Evolutionary conservation across 2,329 filamentous ascomycete species (phyloP).

Genomic region (Alternaria solani): DNA sequence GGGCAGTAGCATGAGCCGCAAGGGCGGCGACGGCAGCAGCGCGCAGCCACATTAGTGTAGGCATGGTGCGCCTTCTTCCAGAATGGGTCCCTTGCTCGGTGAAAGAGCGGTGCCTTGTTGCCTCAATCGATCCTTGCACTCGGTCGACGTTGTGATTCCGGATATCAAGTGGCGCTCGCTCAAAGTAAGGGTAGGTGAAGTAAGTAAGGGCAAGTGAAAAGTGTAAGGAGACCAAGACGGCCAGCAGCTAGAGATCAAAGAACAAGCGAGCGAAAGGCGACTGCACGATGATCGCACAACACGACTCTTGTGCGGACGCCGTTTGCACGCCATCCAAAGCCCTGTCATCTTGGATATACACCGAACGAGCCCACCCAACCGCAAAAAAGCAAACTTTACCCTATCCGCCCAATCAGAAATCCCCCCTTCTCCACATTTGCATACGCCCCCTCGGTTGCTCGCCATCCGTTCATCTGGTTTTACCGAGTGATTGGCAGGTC

Average conservation of each 20-base stretch:
- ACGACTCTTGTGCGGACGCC: neutral
- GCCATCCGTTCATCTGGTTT: neutral
- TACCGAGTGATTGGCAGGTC: constrained; percentile 1
- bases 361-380: constrained; percentile 2
- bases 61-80: constrained; percentile 20
- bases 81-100: constrained; percentile 13
- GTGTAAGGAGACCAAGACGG: neutral
- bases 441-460: constrained; percentile 1
- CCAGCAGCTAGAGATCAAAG: neutral
- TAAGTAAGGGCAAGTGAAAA: constrained; percentile 7
- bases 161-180: constrained; percentile 4
- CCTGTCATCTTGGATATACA: constrained; percentile 10
- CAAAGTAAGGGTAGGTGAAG: constrained; percentile 9
- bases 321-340: constrained; percentile 16
- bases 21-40: constrained; percentile 25
- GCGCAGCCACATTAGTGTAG: constrained; percentile 31
- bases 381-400: constrained; percentile 8
- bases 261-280: neutral
- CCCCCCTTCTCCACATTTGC: neutral
- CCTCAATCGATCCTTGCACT: constrained; percentile 9
- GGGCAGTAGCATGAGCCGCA: constrained; percentile 28
- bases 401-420: constrained; percentile 10
- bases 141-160: constrained; percentile 11
- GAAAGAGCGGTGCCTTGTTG: constrained; percentile 1
- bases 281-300: constrained; percentile 20